These are phyloP conservation scores for Saccharomycopsis hybrid DNA, from an alignment of 1,139 yeast genomes.

Conservation along the genomic window DNA sequence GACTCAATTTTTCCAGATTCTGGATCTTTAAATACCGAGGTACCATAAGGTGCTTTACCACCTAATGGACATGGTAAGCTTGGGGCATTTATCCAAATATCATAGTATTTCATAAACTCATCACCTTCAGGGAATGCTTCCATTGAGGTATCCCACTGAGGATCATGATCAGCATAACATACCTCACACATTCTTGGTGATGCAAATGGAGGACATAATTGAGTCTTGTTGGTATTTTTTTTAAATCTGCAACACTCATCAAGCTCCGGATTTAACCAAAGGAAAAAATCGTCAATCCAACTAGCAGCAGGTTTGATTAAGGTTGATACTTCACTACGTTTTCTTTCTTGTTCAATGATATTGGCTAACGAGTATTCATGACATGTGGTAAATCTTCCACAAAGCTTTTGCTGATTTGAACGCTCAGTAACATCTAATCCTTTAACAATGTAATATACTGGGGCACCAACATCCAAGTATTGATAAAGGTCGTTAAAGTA, in stretches of 20 bases:
- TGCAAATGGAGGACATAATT: slow-evolving; percentile 61
- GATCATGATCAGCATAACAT: slow-evolving; percentile 53
- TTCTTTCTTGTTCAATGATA: slow-evolving; percentile 80
- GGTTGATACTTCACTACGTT: slow-evolving; percentile 56
- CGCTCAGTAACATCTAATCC: slow-evolving; percentile 57
- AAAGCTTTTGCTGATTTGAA: slow-evolving; percentile 60
- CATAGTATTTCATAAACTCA: slow-evolving; percentile 66
- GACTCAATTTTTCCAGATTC: slow-evolving; percentile 39
- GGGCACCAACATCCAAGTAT: slow-evolving; percentile 84
- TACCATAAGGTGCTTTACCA: slow-evolving; percentile 86
- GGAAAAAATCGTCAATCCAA: slow-evolving; percentile 88
- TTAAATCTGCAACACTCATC: slow-evolving; percentile 79
- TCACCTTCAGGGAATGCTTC: slow-evolving; percentile 68
- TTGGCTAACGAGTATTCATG: slow-evolving; percentile 72
- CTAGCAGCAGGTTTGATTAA: slow-evolving; percentile 78
- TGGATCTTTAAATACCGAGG: slow-evolving; percentile 44
- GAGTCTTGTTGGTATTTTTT: slow-evolving; percentile 37
- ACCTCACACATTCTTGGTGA: slow-evolving; percentile 69
- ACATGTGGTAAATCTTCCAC: slow-evolving; percentile 87
- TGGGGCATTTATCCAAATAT: slow-evolving; percentile 76
- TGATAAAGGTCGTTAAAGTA: slow-evolving; percentile 73
- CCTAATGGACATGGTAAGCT: slow-evolving; percentile 94
- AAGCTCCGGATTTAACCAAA: slow-evolving; percentile 80
- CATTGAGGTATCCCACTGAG: slow-evolving; percentile 69
- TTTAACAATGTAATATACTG: slow-evolving; percentile 74